These are phyloP conservation scores for Cucumis cinereus DNA, from an alignment of 306 rosid genomes.

Conservation along the genomic window DNA sequence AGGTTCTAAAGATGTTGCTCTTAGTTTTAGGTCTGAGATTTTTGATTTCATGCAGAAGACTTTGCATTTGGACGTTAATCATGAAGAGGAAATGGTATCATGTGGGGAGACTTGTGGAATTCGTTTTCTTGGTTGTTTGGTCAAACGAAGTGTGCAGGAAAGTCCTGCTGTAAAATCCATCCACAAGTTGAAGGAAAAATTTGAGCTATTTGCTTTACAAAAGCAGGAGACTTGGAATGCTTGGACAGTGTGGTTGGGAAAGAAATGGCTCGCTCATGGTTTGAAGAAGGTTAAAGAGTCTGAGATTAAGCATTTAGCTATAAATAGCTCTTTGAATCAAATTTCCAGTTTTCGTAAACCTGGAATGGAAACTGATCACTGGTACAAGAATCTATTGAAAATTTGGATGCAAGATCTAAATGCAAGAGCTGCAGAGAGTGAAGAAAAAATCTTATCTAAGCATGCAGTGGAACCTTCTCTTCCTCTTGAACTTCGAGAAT, in stretches of 20 bases:
- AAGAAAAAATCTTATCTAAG: conserved; percentile 52
- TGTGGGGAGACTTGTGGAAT: conserved; percentile 31
- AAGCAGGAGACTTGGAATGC: conserved; percentile 66
- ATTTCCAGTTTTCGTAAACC: conserved; percentile 57
- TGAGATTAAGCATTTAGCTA: conserved; percentile 69
- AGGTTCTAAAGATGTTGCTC: conserved; percentile 65
- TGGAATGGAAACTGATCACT: conserved; percentile 95
- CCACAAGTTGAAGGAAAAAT: conserved; percentile 74
- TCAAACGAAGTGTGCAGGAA: conserved; percentile 44
- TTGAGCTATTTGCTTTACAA: conserved; percentile 58
- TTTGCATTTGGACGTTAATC: conserved; percentile 54
- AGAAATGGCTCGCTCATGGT: conserved; percentile 88
- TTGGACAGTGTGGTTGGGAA: conserved; percentile 58
- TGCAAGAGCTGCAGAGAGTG: conserved; percentile 40
- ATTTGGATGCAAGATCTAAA: conserved; percentile 69
- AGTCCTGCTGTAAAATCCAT: conserved; percentile 64
- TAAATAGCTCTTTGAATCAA: conserved; percentile 32
- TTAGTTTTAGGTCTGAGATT: conserved; percentile 45
- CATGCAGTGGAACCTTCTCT: conserved; percentile 56
- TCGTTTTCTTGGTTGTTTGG: conserved; percentile 50
- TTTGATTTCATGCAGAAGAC: conserved; percentile 39
- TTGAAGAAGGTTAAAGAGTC: conserved; percentile 89
- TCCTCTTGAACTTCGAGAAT: conserved; percentile 54
- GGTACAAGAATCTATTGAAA: conserved; percentile 72
- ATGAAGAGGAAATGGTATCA: conserved; percentile 34